Evolutionary conservation across 176 grass and related monocot species (phyloP), one percentile per base, ranked within the genome.

Genomic region (Oryza brachyantha): DNA sequence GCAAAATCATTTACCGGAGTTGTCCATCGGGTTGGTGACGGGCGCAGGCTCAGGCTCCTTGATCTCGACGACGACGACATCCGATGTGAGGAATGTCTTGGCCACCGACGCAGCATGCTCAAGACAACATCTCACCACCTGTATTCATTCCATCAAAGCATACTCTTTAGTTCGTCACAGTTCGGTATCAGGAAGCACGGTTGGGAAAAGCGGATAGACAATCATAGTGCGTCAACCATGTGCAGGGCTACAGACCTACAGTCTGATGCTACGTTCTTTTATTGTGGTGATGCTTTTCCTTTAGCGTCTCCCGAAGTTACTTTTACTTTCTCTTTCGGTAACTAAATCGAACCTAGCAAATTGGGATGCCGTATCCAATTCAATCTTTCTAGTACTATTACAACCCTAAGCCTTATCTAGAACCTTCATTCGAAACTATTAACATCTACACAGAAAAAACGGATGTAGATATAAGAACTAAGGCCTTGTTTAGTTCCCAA

Each of bases 91-190:
- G 92, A 97, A 97, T 43, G 95, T 97, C 87, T 90, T 97, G 9
- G 95, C 91, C 26, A 97, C 95, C 3, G 92, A 97, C 0, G 95
- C 75, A 0, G 95, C 95, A 2, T 97, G 95, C 89, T 97, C 95
- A 87, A 97, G 77, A 66, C 95, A 97, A 59, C 95, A 97, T 61
- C 95, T 94, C 80, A 97, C 95, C 83, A 97, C 95, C 95, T 97
- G 66, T 36, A 70, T 39, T 34, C 35, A 70, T 39, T 34, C 52
- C 27, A 76, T 62, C 34, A 59, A 41, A 4, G 17, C 17, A 75
- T 16, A 8, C 39, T 54, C n/a, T 65, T 82, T 21, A 83, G 43
- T 8, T 28, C 45, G 32, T 16, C 1, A 0, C 22, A 5, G 39
- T 50, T 60, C 61, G 71, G 9, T 38, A n/a, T 32, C 58, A 52